Evolutionary conservation across 768 basidiomycete species (phyloP), one percentile per base, ranked within the genome.

Genomic region (Sistotremastrum niveocremeum): DNA sequence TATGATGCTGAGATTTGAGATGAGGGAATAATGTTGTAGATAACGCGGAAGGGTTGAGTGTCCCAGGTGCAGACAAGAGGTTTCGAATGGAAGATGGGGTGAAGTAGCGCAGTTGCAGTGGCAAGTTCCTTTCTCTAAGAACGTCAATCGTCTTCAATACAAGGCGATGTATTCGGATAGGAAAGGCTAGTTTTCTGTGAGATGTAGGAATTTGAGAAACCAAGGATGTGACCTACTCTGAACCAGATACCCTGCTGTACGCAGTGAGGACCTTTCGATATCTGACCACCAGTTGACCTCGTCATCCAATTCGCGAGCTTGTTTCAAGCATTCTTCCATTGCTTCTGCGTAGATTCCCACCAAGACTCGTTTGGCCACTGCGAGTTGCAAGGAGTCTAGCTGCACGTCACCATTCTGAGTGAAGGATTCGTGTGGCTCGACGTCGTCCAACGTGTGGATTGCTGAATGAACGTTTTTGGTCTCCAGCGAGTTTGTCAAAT

Each of bases 261-360:
- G 71, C 44, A 62, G 52, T 30, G 66, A 56, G 3, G 83, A 87
- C 33, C 76, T 70, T 51, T 81, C 79, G 37, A 84, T 59, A 31
- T 77, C 72, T 10, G 72, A 70, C 91, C 91, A 97, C 83, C 84
- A 95, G 39, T 84, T 76, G 12, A 84, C 77, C 54, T 90, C 86
- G 5, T 69, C 62, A 54, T 91, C 88, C 8, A 79, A 75, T 34
- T 76, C 60, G 6, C 74, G 66, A 1, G 90, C 85, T 55, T 86
- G 77, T 7, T 66, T 56, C 48, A 94, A 60, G 47, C 79, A 76
- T 20, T 66, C 56, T 50, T 86, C 74, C 54, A 91, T 62, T 1
- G 77, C 71, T 45, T 81, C 71, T 4, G 76, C 65, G 55, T 88
- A 89, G 10, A 85, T 49, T 6, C 70, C 70, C 4, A 77, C 67